phyloP scores from a whole-genome alignment of 2,329 filamentous ascomycete species.

The Graphiopsis chlorocephala region DNA sequence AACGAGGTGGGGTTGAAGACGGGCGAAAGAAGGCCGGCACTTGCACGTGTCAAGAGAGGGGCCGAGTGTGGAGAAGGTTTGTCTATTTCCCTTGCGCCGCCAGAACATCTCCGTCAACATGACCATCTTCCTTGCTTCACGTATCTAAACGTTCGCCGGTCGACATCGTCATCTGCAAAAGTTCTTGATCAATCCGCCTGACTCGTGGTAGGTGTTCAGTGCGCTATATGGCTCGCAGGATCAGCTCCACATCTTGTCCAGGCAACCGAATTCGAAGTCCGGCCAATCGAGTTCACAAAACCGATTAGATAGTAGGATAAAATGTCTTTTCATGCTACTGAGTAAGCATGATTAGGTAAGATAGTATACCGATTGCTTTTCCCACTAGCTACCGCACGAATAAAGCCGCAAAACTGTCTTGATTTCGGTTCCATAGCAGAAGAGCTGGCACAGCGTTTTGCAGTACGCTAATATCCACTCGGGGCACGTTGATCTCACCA shows the following conservation, averaged over 20 bases:
- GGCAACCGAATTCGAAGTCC: neutral
- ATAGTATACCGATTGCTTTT: neutral
- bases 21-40: neutral
- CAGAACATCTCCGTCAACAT: neutral
- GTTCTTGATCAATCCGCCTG: neutral
- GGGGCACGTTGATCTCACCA: neutral
- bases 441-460: neutral
- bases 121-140: neutral
- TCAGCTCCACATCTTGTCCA: neutral
- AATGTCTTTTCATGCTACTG: neutral
- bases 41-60: neutral
- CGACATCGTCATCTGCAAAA: neutral
- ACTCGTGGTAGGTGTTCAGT: neutral
- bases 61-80: neutral
- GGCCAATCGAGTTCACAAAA: neutral
- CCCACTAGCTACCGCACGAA: neutral
- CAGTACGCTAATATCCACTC: neutral
- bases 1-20: neutral
- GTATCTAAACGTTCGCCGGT: too few relatives aligned
- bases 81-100: neutral
- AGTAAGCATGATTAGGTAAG: neutral
- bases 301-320: neutral
- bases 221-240: neutral
- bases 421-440: neutral
- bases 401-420: neutral